Percentiles rank a stretch among this genome's conserved stretches.
These are phyloP conservation scores for Monosporozyma unispora DNA, from an alignment of 805 yeast genomes.

Conservation along the genomic window DNA sequence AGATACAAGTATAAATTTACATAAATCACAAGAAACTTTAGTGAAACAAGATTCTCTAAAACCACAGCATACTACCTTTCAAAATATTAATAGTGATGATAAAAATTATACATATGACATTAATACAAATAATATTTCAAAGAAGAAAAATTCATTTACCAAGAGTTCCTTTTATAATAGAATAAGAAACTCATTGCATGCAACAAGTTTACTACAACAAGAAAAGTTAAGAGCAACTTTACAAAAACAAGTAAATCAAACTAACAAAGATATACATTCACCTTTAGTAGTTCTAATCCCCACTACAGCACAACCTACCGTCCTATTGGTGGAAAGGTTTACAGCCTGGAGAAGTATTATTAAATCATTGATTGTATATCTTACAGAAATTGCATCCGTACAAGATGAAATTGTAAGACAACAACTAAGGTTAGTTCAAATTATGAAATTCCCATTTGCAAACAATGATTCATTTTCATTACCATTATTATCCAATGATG, in stretches of 20 bases:
- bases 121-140: slow-evolving; percentile 1
- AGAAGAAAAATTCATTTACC: slow-evolving; percentile 9
- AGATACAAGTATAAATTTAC: too few relatives aligned
- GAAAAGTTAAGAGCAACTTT: slow-evolving; percentile 18
- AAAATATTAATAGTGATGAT: too few relatives aligned
- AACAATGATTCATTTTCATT: slow-evolving; percentile 21
- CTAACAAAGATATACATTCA: slow-evolving; percentile 21
- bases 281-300: slow-evolving; percentile 46
- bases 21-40: background rate
- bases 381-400: slow-evolving; percentile 69
- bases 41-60: background rate
- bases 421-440: slow-evolving; percentile 69
- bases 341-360: slow-evolving; percentile 78
- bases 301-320: slow-evolving; percentile 67
- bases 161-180: slow-evolving; percentile 8
- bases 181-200: slow-evolving; percentile 10
- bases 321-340: slow-evolving; percentile 71
- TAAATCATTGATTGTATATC: slow-evolving; percentile 61
- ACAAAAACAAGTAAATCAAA: slow-evolving; percentile 20
- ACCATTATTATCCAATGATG: slow-evolving; percentile 18
- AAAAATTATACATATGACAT: background rate
- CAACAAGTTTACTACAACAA: background rate
- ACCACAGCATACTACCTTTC: too few relatives aligned
- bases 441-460: slow-evolving; percentile 41
- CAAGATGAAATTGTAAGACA: slow-evolving; percentile 85